Conservation (phyloP, 1,139 yeast species). For the Kodamaea arcana region DNA sequence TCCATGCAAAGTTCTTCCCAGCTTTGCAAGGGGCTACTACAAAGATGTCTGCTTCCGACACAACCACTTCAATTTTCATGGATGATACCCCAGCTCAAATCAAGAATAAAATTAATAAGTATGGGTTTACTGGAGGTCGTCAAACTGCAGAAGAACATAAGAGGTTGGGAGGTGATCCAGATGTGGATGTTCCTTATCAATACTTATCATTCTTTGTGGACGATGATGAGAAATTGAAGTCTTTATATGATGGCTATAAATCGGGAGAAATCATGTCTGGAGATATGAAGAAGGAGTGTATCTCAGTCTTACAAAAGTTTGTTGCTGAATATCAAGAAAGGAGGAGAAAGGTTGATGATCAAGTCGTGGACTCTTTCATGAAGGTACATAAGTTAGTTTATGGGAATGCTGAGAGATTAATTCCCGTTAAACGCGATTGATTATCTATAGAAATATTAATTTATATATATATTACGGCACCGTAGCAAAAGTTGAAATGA, state of each 20-base stretch:
- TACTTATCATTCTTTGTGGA: slow-evolving; percentile 84
- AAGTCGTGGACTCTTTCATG: slow-evolving; percentile 70
- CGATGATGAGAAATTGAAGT: slow-evolving; percentile 75
- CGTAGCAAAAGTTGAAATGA: too few species aligned
- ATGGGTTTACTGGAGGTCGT: slow-evolving; percentile 95
- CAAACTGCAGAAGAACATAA: slow-evolving; percentile 88
- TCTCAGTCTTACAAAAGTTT: slow-evolving; percentile 71
- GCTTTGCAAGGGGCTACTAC: slow-evolving; percentile 96
- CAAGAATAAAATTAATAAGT: slow-evolving; percentile 90
- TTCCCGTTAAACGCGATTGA: slow-evolving; percentile 51
- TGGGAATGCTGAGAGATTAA: slow-evolving; percentile 62
- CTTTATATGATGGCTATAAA: slow-evolving; percentile 62
- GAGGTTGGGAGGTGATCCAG: slow-evolving; percentile 87
- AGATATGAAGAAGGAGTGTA: slow-evolving; percentile 88
- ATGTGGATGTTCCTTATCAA: slow-evolving; percentile 92
- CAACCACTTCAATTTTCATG: slow-evolving; percentile 82
- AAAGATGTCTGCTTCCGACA: slow-evolving; percentile 94
- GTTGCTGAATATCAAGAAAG: slow-evolving; percentile 78
- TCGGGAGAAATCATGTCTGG: slow-evolving; percentile 85
- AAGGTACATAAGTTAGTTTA: slow-evolving; percentile 76
- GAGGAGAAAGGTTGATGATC: slow-evolving; percentile 65
- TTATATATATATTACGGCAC: too few species aligned
- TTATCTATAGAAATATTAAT: too few species aligned
- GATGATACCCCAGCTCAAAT: slow-evolving; percentile 91
- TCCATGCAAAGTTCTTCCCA: slow-evolving; percentile 96